These are phyloP conservation scores for Arabidopsis thaliana DNA, from an alignment of 345 rosid species.

Conservation along the genomic window DNA sequence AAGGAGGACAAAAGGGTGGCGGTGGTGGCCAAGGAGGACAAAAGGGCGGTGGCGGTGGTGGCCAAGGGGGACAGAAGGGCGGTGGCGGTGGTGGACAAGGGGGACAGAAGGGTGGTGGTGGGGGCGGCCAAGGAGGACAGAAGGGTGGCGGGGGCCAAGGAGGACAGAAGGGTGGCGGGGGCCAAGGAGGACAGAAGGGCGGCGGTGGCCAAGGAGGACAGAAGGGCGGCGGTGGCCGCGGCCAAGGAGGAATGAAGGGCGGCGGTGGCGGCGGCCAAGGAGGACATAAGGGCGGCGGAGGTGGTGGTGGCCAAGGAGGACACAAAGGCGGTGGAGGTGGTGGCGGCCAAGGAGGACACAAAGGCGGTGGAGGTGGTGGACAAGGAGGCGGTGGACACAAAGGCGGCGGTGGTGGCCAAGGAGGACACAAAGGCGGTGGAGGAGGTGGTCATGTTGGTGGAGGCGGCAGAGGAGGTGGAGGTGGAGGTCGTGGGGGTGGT, in stretches of 20 bases:
- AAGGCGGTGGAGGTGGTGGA: conserved; percentile 10
- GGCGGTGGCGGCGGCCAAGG: conserved; percentile 27
- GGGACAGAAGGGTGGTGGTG: conserved; percentile 2
- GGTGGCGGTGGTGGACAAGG: conserved; percentile 17
- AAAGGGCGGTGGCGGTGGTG: not conserved
- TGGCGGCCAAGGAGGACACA: not conserved
- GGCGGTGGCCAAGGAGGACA: conserved; percentile 18
- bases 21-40: conserved; percentile 17
- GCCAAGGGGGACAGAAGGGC: conserved; percentile 18
- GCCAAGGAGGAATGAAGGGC: conserved; percentile 14
- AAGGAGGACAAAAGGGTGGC: not conserved
- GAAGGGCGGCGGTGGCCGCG: not conserved
- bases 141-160: not conserved
- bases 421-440: not conserved
- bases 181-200: conserved; percentile 1
- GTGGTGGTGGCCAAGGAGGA: conserved; percentile 14
- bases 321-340: not conserved
- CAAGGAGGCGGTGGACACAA: not conserved
- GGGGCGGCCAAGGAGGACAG: not conserved
- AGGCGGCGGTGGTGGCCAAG: not conserved
- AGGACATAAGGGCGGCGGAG: not conserved
- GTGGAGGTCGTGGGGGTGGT: not conserved
- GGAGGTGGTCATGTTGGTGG: not conserved
- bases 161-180: not conserved
- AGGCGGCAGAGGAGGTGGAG: not conserved